phyloP scores from a whole-genome alignment of 345 rosid species.

The Moricandia moricandioides region DNA sequence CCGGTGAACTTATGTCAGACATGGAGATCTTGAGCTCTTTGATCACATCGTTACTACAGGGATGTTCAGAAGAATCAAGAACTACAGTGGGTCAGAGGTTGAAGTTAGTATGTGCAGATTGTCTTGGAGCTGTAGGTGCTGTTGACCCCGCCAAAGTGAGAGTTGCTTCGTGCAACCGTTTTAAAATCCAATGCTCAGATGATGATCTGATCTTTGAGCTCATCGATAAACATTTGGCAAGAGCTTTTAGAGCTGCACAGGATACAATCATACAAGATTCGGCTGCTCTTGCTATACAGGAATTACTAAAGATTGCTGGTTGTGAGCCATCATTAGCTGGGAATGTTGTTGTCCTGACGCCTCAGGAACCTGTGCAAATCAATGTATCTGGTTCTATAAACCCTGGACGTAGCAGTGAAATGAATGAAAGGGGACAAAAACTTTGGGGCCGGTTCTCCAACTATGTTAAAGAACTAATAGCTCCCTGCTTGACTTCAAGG shows the following conservation, averaged over 20 bases:
- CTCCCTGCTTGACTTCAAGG: conserved; percentile 94
- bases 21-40: conserved; percentile 82
- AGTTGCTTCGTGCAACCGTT: conserved; percentile 66
- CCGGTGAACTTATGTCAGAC: conserved; percentile 71
- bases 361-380: conserved; percentile 37
- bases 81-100: conserved; percentile 84
- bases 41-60: conserved; percentile 77
- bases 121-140: conserved; percentile 95
- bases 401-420: conserved; percentile 40
- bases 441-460: conserved; percentile 91
- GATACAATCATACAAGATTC: conserved; percentile 92
- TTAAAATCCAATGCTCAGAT: conserved; percentile 95
- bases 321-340: conserved; percentile 92
- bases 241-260: conserved; percentile 98
- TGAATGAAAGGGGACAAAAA: conserved; percentile 74
- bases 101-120: conserved; percentile 88
- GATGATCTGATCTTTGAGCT: conserved; percentile 98
- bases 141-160: conserved; percentile 96
- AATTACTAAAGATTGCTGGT: conserved; percentile 91
- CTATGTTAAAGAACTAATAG: conserved; percentile 92
- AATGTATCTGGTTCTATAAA: conserved; percentile 37
- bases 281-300: conserved; percentile 98
- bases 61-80: conserved; percentile 98
- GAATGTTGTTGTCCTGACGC: conserved; percentile 48
- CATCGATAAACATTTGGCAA: conserved; percentile 83